Evolutionary conservation across 345 rosid genomes (phyloP).

Genomic region (Aurinia saxatilis): DNA sequence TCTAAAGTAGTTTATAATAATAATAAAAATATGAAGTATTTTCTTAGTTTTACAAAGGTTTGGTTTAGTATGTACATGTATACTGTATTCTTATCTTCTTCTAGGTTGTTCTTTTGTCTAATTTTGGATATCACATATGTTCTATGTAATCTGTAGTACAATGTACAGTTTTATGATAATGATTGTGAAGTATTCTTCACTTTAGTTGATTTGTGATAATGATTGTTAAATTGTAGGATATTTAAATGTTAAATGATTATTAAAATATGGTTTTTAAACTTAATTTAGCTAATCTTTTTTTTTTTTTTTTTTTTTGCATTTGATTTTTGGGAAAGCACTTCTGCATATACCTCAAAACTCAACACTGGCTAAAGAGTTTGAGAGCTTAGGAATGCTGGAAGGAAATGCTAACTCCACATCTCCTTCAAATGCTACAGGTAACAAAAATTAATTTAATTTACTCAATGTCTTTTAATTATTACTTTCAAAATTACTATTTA

Average conservation of each 20-base stretch:
- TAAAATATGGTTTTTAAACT: background rate
- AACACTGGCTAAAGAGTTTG: constrained; percentile 53
- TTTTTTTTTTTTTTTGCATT: background rate
- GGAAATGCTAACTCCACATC: constrained; percentile 14
- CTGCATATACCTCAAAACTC: constrained; percentile 63
- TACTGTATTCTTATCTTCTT: background rate
- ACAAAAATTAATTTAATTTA: background rate
- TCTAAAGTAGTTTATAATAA: background rate
- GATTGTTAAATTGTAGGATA: too few species aligned
- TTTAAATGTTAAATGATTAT: too few species aligned
- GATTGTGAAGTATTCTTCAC: background rate
- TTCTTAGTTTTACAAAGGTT: background rate
- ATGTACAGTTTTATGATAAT: background rate
- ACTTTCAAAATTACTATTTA: background rate
- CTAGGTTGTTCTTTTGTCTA: background rate
- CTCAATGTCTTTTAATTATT: background rate
- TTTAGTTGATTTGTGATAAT: too few species aligned
- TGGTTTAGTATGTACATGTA: background rate
- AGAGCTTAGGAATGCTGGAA: constrained; percentile 42
- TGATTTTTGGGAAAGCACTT: constrained; percentile 35
- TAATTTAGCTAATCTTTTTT: background rate
- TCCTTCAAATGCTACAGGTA: constrained; percentile 30
- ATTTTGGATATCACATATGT: background rate
- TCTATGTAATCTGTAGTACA: background rate
- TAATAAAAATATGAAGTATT: background rate